Evolutionary conservation across 768 basidiomycete species (phyloP).

Genomic region (Boletus speciosus): DNA sequence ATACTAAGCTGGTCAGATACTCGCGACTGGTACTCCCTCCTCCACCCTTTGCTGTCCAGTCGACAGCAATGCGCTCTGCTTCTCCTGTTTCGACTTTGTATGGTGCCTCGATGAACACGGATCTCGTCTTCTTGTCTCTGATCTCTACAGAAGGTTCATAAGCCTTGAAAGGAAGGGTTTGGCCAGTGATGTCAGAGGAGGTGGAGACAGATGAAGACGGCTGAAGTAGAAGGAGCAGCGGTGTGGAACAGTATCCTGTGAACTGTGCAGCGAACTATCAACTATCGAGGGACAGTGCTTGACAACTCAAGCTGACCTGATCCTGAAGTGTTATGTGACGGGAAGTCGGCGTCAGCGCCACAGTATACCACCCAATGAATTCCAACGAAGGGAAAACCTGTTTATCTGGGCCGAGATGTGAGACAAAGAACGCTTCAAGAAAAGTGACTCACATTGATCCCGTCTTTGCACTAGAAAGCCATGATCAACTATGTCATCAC

Average conservation of each 20-base stretch:
- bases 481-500: slow-evolving; percentile 65
- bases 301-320: slow-evolving; percentile 49
- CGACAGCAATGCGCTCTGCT: slow-evolving; percentile 97
- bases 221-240: slow-evolving; percentile 77
- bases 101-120: slow-evolving; percentile 78
- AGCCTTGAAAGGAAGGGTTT: slow-evolving; percentile 86
- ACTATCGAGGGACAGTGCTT: not conserved
- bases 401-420: slow-evolving; percentile 60
- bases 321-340: slow-evolving; percentile 81
- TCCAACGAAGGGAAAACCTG: slow-evolving; percentile 98
- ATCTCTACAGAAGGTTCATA: slow-evolving; percentile 91
- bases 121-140: slow-evolving; percentile 68
- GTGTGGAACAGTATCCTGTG: slow-evolving; percentile 79
- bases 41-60: slow-evolving; percentile 88
- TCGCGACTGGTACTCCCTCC: slow-evolving; percentile 76
- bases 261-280: slow-evolving; percentile 49
- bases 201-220: slow-evolving; percentile 47
- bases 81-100: slow-evolving; percentile 96
- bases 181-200: slow-evolving; percentile 53
- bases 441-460: slow-evolving; percentile 70
- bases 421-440: slow-evolving; percentile 1
- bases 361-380: slow-evolving; percentile 97
- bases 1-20: slow-evolving; percentile 26
- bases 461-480: slow-evolving; percentile 77
- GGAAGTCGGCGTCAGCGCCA: slow-evolving; percentile 69